A percentile compares a stretch with the other conserved stretches of the same genome.
phyloP scores from a whole-genome alignment of 306 rosid genomes.

The Phaseolus lunatus region DNA sequence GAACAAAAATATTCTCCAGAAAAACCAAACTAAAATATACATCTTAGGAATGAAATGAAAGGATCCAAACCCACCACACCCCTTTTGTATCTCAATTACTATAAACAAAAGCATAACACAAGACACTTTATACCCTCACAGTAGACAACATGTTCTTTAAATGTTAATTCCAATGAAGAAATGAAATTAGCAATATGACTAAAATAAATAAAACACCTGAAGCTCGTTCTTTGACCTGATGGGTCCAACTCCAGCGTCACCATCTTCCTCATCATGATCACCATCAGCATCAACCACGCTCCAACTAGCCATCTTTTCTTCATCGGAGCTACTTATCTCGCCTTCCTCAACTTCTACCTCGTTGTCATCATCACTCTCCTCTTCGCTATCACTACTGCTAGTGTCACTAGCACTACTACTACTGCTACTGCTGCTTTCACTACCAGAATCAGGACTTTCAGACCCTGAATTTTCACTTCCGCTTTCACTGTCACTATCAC shows the following conservation, averaged over 20 bases:
- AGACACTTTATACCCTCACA: neutral
- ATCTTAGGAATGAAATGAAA: neutral
- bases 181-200: neutral
- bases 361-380: conserved; percentile 41
- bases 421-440: conserved; percentile 37
- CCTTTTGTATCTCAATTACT: neutral
- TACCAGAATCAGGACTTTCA: conserved; percentile 51
- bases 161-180: neutral
- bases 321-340: conserved; percentile 65
- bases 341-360: conserved; percentile 81
- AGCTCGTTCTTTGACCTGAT: conserved; percentile 75
- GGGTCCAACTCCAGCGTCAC: conserved; percentile 55
- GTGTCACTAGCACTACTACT: no score
- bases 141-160: neutral
- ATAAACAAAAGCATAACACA: neutral
- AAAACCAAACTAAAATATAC: conserved; percentile 15
- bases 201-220: conserved; percentile 55
- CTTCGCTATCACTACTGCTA: neutral
- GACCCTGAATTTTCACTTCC: conserved; percentile 54
- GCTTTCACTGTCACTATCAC: conserved; percentile 18
- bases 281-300: conserved; percentile 34
- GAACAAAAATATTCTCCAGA: neutral
- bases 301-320: conserved; percentile 45
- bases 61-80: conserved; percentile 12
- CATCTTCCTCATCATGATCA: conserved; percentile 27